Base-by-base conservation (phyloP, 2,329 filamentous ascomycete species). In the Torrubiella hemipterigena region DNA sequence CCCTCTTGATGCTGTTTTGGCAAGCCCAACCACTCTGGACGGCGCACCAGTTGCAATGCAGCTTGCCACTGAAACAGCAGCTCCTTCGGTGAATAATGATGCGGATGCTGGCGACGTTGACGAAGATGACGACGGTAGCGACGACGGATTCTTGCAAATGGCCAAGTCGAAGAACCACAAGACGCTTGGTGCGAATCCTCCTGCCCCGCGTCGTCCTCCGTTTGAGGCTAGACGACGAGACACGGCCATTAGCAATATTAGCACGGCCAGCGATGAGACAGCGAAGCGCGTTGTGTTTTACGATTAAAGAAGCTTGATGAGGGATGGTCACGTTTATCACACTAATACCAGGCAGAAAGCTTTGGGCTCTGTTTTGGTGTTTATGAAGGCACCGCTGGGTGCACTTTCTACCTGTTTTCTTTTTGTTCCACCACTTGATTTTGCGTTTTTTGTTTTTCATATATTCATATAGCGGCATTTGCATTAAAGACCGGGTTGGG, bases 221-320 rank as follows among this genome's bases (percentile, higher is more conserved):
- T 56, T 56, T 31, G 55, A 54, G 27, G 53, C 61, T 3, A 57
- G 55, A 37, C 59, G 73, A 34, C 63, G 73, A 19, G 69, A 73
- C 40, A 77, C 73, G 29, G 71, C 73, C 40, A 67, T 67, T 2
- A 75, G 69, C 32, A 72, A 74, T 41, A 68, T 67, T 2, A 75
- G 69, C 40, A 67, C 71, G 17, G 68, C 65, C 19, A 77, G 72
- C 45, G 74, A 69, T 2, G 73, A 77, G 42, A 78, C 73, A 26
- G 73, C 73, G 23, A 77, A 75, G 54, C 74, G 73, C 47, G 47
- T 72, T 13, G 39, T 54, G 23, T 44, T 59, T 30, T 49, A 56
- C 37, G 51, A 51, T 51, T 50, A 22, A 52, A 38, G 6, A 47
- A n/a, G n/a, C n/a, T n/a, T n/a, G n/a, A n/a, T n/a, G n/a, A n/a